Conservation (phyloP, 306 rosid species). For the Acacia melanoxylon region DNA sequence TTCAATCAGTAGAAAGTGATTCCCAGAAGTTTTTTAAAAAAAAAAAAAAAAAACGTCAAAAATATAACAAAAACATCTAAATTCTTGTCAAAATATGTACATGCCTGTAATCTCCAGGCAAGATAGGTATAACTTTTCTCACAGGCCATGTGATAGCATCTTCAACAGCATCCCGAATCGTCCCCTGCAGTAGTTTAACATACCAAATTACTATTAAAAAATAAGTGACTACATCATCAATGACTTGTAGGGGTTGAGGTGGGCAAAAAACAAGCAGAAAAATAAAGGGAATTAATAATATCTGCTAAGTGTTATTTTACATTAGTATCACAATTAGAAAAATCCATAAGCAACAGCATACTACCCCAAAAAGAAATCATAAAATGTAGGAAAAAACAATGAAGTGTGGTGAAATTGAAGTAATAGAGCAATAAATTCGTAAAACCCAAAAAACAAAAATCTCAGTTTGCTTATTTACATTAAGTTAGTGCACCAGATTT, state of each 20-base stretch:
- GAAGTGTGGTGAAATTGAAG: not conserved
- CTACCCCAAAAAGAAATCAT: not conserved
- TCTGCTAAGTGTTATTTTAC: not conserved
- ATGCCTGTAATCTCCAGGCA: slow-evolving; percentile 98
- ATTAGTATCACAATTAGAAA: slow-evolving; percentile 5
- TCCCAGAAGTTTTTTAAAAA: not conserved
- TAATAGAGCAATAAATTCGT: not conserved
- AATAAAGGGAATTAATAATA: slow-evolving; percentile 14
- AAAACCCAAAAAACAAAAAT: not conserved
- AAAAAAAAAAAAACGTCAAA: not conserved
- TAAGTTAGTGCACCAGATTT: not conserved
- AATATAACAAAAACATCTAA: not conserved
- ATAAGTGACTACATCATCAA: not conserved
- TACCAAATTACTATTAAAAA: slow-evolving; percentile 33
- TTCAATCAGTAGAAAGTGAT: not conserved
- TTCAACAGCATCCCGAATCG: slow-evolving; percentile 90
- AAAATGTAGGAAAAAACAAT: not conserved
- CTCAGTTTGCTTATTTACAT: not conserved
- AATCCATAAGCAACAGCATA: not conserved
- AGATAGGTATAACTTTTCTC: slow-evolving; percentile 81
- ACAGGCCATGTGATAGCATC: slow-evolving; percentile 98
- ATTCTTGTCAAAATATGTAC: slow-evolving; percentile 7
- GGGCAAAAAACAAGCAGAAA: not conserved
- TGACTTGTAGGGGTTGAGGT: not conserved
- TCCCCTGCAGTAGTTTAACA: slow-evolving; percentile 51